Evolutionary conservation across 1,139 yeast species (phyloP).

Genomic region (Protomyces inouyei): DNA sequence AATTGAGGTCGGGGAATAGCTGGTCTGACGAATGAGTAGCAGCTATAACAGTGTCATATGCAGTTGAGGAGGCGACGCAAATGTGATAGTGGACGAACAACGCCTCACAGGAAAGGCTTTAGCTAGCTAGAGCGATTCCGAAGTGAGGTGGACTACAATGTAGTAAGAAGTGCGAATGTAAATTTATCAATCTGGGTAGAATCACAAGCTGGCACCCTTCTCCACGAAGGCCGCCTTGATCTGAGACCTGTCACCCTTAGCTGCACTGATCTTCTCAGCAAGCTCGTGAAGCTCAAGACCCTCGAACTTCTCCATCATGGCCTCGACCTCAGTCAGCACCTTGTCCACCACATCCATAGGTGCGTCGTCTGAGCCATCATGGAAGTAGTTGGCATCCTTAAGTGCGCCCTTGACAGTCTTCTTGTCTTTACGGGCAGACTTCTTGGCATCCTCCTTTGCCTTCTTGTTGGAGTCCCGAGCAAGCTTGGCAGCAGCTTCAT

Average conservation of each 20-base stretch:
- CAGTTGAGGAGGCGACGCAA: no score
- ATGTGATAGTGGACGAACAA: no score
- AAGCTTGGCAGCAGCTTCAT: slow-evolving; percentile 53
- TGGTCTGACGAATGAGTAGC: no score
- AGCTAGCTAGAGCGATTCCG: no score
- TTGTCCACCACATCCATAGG: slow-evolving; percentile 54
- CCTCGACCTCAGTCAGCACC: slow-evolving; percentile 60
- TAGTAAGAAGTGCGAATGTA: neutral
- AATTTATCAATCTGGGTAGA: neutral
- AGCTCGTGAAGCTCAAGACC: slow-evolving; percentile 49
- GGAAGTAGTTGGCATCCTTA: slow-evolving; percentile 77
- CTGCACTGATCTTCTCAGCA: slow-evolving; percentile 44
- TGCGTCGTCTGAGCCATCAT: slow-evolving; percentile 59
- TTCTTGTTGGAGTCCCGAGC: slow-evolving; percentile 78
- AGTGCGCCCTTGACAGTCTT: slow-evolving; percentile 78
- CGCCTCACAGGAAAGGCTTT: no score
- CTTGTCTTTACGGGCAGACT: slow-evolving; percentile 96
- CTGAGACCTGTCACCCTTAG: slow-evolving; percentile 48
- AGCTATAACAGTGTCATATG: no score
- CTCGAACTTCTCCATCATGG: slow-evolving; percentile 70
- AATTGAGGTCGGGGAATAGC: no score
- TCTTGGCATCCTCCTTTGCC: slow-evolving; percentile 87
- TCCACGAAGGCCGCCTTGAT: slow-evolving; percentile 21
- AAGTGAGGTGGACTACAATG: no score
- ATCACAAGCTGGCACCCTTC: slow-evolving; percentile 9